Base-by-base conservation (phyloP, 805 yeast species). In the Schwanniomyces pseudopolymorphus region DNA sequence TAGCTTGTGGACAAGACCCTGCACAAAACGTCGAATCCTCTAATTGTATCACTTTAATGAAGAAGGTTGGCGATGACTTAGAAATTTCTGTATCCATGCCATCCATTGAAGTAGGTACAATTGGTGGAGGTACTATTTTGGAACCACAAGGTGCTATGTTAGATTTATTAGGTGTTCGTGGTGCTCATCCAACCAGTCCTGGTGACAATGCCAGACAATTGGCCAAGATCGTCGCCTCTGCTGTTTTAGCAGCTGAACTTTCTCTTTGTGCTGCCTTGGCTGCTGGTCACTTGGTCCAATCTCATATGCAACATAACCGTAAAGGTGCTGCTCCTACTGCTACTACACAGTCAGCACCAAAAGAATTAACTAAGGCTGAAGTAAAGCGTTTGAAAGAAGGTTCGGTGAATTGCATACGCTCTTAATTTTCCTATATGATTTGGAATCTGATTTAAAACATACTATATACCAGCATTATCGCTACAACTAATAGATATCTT, bases 1-100 rank as follows among this genome's bases (percentile, higher is more conserved):
- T 94, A 53, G 99, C 99, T 4, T 81, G 96, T 48, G 99, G 99
- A 47, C 99, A 94, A 75, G 99, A 94, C 70, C 99, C 99, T n/a
- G 99, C 99, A 1, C 99, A 94, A 73, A 94, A 94, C 62, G 97
- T 94, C 44, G 99, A 92, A 73, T 85, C 95, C 50, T 89, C 97
- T 26, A 92, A 91, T 70, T 94, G 99, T 84, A 92, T 94, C 49
- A 94, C 99, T 1, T 76, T 94, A 55, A 91, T 94, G 96, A 84
- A 85, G 59, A 74, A 69, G 10, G 75, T 78, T 35, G 66, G 63
- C 44, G 99, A 97, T 11, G 88, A 89, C 60, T 78, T 94, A 61
- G 85, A 82, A 56, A 86, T 94, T 33, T 88, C 97, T 1, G 99
- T 94, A n/a, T 89, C 98, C 3, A 94, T 94, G 99, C 99, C 99